Base-by-base conservation (phyloP, 23 red algal species). In the Gracilariopsis chorda region DNA sequence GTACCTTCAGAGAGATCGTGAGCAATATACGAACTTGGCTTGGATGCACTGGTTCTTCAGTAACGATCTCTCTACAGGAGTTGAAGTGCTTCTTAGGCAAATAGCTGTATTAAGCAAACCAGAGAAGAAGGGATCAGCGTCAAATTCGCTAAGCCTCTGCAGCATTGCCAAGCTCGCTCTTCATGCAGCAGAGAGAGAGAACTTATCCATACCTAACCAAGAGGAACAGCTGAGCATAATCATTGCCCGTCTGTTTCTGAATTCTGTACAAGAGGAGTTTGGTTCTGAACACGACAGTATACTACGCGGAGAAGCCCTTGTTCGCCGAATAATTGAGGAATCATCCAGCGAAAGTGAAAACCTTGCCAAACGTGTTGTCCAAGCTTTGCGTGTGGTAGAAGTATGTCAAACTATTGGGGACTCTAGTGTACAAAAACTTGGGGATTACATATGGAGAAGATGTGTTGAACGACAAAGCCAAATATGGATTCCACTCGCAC, bases 91-190 rank as follows among this genome's bases (percentile, higher is more conserved):
- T 10, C 24, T 90, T 17, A 63, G 37, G 7, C 86, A 90, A 61
- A 61, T 69, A n/a, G 44, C 29, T 21, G 24, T 20, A 16, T 55
- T 80, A 60, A 49, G 65, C 40, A 7, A 46, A 36, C 86, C 86
- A 5, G 53, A 69, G 9, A 90, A 90, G 62, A 21, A 43, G 39
- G 58, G 59, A 6, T 90, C 86, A 47, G 40, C 21, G 13, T 23
- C 51, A 48, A 90, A 77, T 52, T 35, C 86, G 20, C n/a, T 49
- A 25, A 57, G 74, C 48, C 75, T 90, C 4, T 61, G 71, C 24
- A 90, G 86, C 48, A 72, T 90, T 51, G 86, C 86, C 9, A 90
- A 78, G 48, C 57, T 90, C n/a, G 71, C 86, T 0, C 45, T 90
- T 9, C 55, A 65, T 11, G 65, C 65, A 48, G 68, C 19, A 7